Evolutionary conservation across 768 basidiomycete species (phyloP), one percentile per base, ranked within the genome.

Genomic region (Floccularia luteovirens): DNA sequence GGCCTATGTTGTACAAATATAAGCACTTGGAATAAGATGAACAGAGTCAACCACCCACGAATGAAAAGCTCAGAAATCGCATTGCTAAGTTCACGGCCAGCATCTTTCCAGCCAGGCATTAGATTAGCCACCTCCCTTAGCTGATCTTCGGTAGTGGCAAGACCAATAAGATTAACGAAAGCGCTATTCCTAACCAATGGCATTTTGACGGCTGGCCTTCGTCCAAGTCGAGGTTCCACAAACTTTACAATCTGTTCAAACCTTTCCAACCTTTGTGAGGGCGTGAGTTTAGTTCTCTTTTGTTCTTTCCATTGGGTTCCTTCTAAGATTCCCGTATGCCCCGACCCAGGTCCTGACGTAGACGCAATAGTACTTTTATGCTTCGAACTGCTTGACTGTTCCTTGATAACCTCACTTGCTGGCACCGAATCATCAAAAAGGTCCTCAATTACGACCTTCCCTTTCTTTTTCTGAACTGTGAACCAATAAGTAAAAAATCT

Each of bases 31-130:
- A 35, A 40, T 19, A 34, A 34, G 7, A 19, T 19, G 6, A 31
- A 30, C 12, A 28, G 20, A 31, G 11, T 22, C 24, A 24, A 17
- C 2, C 2, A 74, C 78, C 55, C 54, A 82, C 80, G 69, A 40
- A 74, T 62, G 49, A 83, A 75, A 20, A 60, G 57, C 46, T 74
- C 74, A 0, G 66, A 57, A 36, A 73, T 70, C 0, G 52, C 35
- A 1, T 54, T 45, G 10, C 55, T 56, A 41, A 77, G 69, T 22
- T 52, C 51, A 35, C 66, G 54, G 12, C 69, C 61, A 0, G 59
- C 55, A 25, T 69, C 73, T 45, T 62, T 66, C 71, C 72, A 81
- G 10, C 48, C 56, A 0, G 79, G 72, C 31, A 82, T 63, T 31
- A 70, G 39, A 21, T 67, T 66, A 8, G 57, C 60, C 4, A 79